These are phyloP conservation scores for Diddensiella transvaalensis DNA, from an alignment of 805 yeast species.

Conservation along the genomic window DNA sequence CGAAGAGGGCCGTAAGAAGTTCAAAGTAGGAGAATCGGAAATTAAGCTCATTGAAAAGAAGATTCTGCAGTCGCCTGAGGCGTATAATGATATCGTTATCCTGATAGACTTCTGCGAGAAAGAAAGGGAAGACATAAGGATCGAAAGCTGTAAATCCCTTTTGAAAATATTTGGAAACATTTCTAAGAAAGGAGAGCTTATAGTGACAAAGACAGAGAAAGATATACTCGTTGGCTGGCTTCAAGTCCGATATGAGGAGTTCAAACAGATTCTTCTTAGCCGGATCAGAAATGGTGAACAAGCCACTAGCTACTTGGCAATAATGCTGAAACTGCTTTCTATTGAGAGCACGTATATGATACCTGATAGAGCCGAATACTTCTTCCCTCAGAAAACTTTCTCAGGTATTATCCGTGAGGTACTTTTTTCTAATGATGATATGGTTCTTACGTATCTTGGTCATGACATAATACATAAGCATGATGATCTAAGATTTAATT, in stretches of 20 bases:
- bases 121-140: conserved; percentile 20
- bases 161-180: conserved; percentile 48
- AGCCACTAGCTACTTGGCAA: conserved; percentile 20
- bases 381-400: conserved; percentile 59
- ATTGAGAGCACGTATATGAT: conserved; percentile 50
- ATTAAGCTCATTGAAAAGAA: neutral
- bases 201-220: conserved; percentile 37
- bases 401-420: conserved; percentile 2
- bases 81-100: conserved; percentile 52
- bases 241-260: conserved; percentile 52
- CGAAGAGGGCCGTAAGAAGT: too few relatives aligned
- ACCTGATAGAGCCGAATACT: conserved; percentile 49
- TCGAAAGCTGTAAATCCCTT: conserved; percentile 30
- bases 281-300: neutral
- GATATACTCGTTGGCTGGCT: conserved; percentile 60
- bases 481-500: conserved; percentile 78
- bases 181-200: conserved; percentile 41
- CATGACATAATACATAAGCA: conserved; percentile 51
- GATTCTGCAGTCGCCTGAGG: conserved; percentile 42
- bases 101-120: conserved; percentile 42
- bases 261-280: conserved; percentile 33
- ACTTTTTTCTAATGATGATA: conserved; percentile 32
- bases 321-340: conserved; percentile 43
- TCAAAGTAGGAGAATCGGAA: too few relatives aligned
- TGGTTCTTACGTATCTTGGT: conserved; percentile 50